These are phyloP conservation scores for Lachancea waltii DNA, from an alignment of 805 yeast species.

Conservation along the genomic window DNA sequence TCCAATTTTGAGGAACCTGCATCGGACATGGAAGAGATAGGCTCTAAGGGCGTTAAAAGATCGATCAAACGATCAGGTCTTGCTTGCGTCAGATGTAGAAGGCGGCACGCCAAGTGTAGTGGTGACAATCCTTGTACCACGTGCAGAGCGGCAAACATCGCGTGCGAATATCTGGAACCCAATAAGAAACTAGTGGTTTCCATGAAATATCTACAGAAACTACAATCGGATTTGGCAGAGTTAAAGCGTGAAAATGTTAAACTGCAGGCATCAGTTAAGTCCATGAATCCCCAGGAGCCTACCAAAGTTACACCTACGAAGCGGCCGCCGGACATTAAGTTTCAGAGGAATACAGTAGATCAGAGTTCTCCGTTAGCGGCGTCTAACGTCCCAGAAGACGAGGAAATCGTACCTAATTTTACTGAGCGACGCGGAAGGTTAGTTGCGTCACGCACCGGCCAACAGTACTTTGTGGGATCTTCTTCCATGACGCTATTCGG, in stretches of 20 bases:
- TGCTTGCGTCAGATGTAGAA: constrained; percentile 60
- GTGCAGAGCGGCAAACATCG: constrained; percentile 47
- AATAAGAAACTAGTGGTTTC: constrained; percentile 69
- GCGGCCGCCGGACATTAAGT: constrained; percentile 8
- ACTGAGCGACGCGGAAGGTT: constrained; percentile 65
- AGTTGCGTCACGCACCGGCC: constrained; percentile 70
- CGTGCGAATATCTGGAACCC: constrained; percentile 67
- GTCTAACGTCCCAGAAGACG: constrained; percentile 15
- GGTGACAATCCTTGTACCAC: constrained; percentile 70
- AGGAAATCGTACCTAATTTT: constrained; percentile 63
- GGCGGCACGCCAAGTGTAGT: constrained; percentile 69
- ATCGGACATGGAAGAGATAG: constrained; percentile 3
- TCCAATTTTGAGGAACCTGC: background rate
- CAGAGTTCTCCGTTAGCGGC: background rate
- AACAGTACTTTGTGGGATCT: constrained; percentile 68
- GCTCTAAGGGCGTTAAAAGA: constrained; percentile 8
- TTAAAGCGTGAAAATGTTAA: constrained; percentile 60
- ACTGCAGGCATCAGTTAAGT: constrained; percentile 35
- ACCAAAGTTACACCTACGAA: constrained; percentile 6
- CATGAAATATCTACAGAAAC: constrained; percentile 56
- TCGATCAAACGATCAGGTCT: constrained; percentile 21
- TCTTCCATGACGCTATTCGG: constrained; percentile 81
- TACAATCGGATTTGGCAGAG: constrained; percentile 61
- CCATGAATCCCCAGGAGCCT: background rate
- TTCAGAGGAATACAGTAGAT: constrained; percentile 11